Conservation (phyloP, 2,329 filamentous ascomycete genomes). For the Biscogniauxia marginata region DNA sequence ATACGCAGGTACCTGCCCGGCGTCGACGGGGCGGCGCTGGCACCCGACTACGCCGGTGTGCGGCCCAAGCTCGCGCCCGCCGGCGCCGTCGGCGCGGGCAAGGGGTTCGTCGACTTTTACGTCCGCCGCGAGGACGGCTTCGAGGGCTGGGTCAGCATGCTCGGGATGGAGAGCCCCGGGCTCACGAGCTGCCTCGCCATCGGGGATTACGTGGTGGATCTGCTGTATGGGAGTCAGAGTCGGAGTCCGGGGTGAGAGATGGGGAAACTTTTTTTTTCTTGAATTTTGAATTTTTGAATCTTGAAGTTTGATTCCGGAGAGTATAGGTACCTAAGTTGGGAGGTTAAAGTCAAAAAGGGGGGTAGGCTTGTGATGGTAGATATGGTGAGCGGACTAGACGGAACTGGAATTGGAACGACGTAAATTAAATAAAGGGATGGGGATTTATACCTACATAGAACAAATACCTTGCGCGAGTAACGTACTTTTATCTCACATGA, state of each 20-base stretch:
- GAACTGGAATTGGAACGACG: too few relatives aligned
- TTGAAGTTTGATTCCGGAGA: too few relatives aligned
- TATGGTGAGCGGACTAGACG: too few relatives aligned
- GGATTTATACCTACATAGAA: too few relatives aligned
- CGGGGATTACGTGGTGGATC: conserved; percentile 66
- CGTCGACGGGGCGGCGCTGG: conserved; percentile 64
- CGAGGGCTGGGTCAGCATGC: conserved; percentile 79
- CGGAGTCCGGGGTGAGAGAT: neutral
- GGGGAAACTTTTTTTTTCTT: too few relatives aligned
- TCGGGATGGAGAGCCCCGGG: conserved; percentile 93
- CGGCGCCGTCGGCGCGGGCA: conserved; percentile 60
- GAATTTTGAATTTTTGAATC: too few relatives aligned
- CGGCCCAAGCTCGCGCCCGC: conserved; percentile 73
- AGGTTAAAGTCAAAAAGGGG: too few relatives aligned
- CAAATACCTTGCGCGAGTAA: too few relatives aligned
- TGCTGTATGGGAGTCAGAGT: conserved; percentile 42
- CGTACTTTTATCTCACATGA: too few relatives aligned
- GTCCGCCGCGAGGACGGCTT: conserved; percentile 75
- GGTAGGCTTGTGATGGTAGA: too few relatives aligned
- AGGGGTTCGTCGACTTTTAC: conserved; percentile 80
- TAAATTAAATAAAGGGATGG: too few relatives aligned
- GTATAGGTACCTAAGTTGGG: too few relatives aligned
- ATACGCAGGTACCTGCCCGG: conserved; percentile 78
- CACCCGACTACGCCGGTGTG: conserved; percentile 87
- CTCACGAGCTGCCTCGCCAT: conserved; percentile 86